Evolutionary conservation across 2,329 filamentous ascomycete genomes (phyloP), one percentile per base, ranked within the genome.

Genomic region (Scortechinia acanthostroma): DNA sequence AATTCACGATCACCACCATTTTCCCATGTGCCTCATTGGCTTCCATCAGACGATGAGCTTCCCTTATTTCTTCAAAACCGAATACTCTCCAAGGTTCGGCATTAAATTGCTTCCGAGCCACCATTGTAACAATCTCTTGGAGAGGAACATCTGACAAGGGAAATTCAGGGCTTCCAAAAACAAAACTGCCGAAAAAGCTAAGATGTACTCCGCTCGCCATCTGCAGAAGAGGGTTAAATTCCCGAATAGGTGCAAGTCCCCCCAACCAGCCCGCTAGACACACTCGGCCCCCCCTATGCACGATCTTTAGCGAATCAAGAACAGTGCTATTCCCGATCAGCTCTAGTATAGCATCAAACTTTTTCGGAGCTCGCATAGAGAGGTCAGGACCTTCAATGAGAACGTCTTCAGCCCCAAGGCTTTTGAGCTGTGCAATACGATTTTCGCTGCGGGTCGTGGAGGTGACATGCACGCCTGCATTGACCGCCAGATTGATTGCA

Each of bases 181-280:
- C 60, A 43, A 60, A 61, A 47, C 65, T 69, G 4, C 61, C 58
- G 50, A 69, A 71, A 22, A 71, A 56, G 47, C 61, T 69, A 46
- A 71, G 68, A 47, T 70, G 66, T n/a, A 70, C 64, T 0, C 66
- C 67, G 19, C 58, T 57, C 15, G 59, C 57, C 66, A 71, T 71
- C 52, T 70, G 58, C 4, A 68, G 40, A 49, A 71, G 57, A 2
- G 65, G 68, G 47, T 69, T 69, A 52, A 70, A 63, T 43, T 64
- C 61, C 4, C 48, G 43, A 6, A 69, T 52, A 0, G 65, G 65
- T 2, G 50, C 62, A 19, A 69, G 45, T 0, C 65, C 65, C n/a
- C 66, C 66, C 1, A 69, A 48, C 55, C 60, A 65, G 4, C 68
- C 61, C 6, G 63, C 60, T 45, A 62, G 59, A 25, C 58, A 54